Percentiles rank a stretch among this genome's conserved stretches.
These are phyloP conservation scores for Tricholoma terreum DNA, from an alignment of 768 basidiomycete genomes.

Conservation along the genomic window DNA sequence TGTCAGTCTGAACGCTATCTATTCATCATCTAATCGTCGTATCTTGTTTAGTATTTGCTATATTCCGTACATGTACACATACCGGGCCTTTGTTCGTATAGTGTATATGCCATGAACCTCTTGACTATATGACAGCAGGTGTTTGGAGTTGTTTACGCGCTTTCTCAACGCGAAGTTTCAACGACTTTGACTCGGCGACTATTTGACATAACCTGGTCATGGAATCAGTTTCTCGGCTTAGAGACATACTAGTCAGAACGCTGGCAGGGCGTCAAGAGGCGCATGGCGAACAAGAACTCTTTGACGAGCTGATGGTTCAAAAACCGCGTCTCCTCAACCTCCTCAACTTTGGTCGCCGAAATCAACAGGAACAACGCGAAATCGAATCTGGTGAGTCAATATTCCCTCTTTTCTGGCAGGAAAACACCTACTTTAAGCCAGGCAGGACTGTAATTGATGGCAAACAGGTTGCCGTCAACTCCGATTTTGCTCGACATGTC, in stretches of 20 bases:
- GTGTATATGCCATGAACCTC: no score
- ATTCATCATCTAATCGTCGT: not conserved
- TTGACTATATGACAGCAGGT: no score
- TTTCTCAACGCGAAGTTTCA: slow-evolving; percentile 11
- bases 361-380: slow-evolving; percentile 63
- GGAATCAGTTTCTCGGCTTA: slow-evolving; percentile 59
- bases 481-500: slow-evolving; percentile 75
- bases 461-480: slow-evolving; percentile 67
- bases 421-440: slow-evolving; percentile 26
- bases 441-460: slow-evolving; percentile 67
- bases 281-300: slow-evolving; percentile 68
- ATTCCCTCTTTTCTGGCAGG: not conserved
- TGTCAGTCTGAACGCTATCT: not conserved
- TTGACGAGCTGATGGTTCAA: slow-evolving; percentile 69
- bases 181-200: not conserved
- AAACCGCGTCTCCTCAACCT: slow-evolving; percentile 60
- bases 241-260: slow-evolving; percentile 47
- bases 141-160: slow-evolving; percentile 26
- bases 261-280: slow-evolving; percentile 43
- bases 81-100: not conserved
- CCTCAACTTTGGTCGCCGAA: slow-evolving; percentile 63
- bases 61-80: not conserved
- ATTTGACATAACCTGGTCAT: slow-evolving; percentile 28
- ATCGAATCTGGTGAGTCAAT: slow-evolving; percentile 58
- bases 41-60: not conserved